Conservation (phyloP, 768 basidiomycete species). For the Gloeophyllum trabeum region DNA sequence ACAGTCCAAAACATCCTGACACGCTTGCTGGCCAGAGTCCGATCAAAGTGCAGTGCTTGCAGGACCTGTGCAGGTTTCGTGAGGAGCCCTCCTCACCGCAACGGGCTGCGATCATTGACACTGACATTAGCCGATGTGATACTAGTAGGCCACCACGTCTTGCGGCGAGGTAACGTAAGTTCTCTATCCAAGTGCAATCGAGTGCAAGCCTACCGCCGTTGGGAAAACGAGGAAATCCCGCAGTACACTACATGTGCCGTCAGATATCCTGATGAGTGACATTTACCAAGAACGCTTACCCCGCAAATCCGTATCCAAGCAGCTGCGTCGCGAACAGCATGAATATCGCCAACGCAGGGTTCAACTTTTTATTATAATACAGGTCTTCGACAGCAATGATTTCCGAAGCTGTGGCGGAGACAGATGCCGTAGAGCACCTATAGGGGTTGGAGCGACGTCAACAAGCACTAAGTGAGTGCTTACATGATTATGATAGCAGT, state of each 20-base stretch:
- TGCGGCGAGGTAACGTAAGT: background rate
- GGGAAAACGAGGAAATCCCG: conserved; percentile 14
- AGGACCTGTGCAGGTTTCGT: conserved; percentile 14
- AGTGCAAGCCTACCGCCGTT: conserved; percentile 4
- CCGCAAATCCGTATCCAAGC: conserved; percentile 30
- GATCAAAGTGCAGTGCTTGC: conserved; percentile 25
- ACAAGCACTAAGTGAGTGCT: background rate
- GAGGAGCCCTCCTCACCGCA: too few species aligned
- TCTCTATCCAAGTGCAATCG: background rate
- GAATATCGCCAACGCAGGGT: conserved; percentile 30
- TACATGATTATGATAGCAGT: conserved; percentile 15
- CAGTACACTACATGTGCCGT: conserved; percentile 8
- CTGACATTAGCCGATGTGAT: background rate
- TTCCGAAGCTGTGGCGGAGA: conserved; percentile 20
- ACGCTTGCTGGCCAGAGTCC: conserved; percentile 23
- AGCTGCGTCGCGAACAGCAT: conserved; percentile 27
- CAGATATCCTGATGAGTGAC: background rate
- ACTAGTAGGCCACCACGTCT: conserved; percentile 7
- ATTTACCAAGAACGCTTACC: conserved; percentile 4
- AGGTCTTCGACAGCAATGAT: conserved; percentile 20
- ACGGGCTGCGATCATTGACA: too few species aligned
- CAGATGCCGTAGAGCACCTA: conserved; percentile 18
- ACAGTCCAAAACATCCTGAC: conserved; percentile 28
- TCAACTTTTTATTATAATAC: conserved; percentile 25
- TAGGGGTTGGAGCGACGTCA: background rate